phyloP scores from a whole-genome alignment of 2,329 filamentous ascomycete genomes.

The Sordariomycetes sp. region DNA sequence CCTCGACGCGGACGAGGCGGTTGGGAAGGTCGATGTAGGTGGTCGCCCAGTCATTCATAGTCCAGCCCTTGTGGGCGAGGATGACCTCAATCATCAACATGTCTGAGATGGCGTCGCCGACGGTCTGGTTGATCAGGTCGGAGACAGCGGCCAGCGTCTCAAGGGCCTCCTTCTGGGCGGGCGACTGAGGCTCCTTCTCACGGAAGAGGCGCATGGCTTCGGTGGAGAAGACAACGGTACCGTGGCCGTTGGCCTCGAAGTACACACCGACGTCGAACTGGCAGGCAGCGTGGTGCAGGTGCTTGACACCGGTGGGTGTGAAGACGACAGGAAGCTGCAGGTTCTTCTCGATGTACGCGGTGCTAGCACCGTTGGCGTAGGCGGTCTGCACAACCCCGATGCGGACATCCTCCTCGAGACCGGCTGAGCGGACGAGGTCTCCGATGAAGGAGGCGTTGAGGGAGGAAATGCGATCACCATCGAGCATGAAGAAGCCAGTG shows the following conservation, averaged over 20 bases:
- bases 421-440: conserved; percentile 73
- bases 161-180: conserved; percentile 82
- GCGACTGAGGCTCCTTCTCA: conserved; percentile 75
- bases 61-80: conserved; percentile 90
- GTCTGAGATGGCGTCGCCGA: conserved; percentile 92
- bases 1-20: conserved; percentile 86
- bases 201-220: conserved; percentile 72
- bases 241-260: conserved; percentile 97
- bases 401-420: conserved; percentile 69
- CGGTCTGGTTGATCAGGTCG: conserved; percentile 95
- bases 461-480: conserved; percentile 94
- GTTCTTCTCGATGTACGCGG: conserved; percentile 81
- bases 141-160: conserved; percentile 75
- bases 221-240: conserved; percentile 88
- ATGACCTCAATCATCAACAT: conserved; percentile 94
- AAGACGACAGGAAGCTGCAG: conserved; percentile 84
- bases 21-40: conserved; percentile 95
- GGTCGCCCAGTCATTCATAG: conserved; percentile 79
- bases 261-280: conserved; percentile 95
- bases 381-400: conserved; percentile 96
- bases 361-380: conserved; percentile 93
- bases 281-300: conserved; percentile 92
- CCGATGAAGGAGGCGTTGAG: conserved; percentile 89
- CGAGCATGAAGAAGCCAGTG: conserved; percentile 80
- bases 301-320: conserved; percentile 93